A percentile compares a stretch with the other conserved stretches of the same genome.
Evolutionary conservation across 345 rosid genomes (phyloP).

Genomic region (Abelmoschus esculentus): DNA sequence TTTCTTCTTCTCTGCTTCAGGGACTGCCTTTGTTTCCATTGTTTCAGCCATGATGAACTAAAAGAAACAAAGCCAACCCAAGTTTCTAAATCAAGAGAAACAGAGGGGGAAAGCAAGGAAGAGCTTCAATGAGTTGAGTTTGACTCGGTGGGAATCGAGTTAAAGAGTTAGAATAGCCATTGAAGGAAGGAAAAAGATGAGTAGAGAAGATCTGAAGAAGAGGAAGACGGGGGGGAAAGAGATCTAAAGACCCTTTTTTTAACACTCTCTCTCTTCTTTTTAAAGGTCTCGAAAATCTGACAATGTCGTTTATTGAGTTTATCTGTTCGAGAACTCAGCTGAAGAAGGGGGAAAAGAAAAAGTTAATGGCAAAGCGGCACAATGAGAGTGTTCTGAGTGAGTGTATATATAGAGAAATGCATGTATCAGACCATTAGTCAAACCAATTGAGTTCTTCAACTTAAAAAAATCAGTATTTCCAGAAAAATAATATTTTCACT

Average conservation of each 20-base stretch:
- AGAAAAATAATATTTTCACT: background rate
- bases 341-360: background rate
- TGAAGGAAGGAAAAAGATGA: background rate
- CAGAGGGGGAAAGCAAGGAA: background rate
- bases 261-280: background rate
- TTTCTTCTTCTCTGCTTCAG: slow-evolving; percentile 93
- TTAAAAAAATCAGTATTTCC: background rate
- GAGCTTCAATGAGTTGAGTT: background rate
- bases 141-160: background rate
- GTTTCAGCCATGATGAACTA: slow-evolving; percentile 54
- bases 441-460: slow-evolving; percentile 10
- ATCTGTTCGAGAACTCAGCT: slow-evolving; percentile 24
- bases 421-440: slow-evolving; percentile 40
- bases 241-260: slow-evolving; percentile 10
- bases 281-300: slow-evolving; percentile 24
- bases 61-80: slow-evolving; percentile 5
- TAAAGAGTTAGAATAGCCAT: slow-evolving; percentile 14
- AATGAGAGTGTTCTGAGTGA: slow-evolving; percentile 2
- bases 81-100: background rate
- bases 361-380: slow-evolving; percentile 12
- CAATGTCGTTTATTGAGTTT: slow-evolving; percentile 20
- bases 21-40: slow-evolving; percentile 48
- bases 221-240: slow-evolving; percentile 6
- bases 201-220: background rate
- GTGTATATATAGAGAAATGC: slow-evolving; percentile 10